Evolutionary conservation across 768 basidiomycete species (phyloP), one percentile per base, ranked within the genome.

Genomic region (Exidia glandulosa): DNA sequence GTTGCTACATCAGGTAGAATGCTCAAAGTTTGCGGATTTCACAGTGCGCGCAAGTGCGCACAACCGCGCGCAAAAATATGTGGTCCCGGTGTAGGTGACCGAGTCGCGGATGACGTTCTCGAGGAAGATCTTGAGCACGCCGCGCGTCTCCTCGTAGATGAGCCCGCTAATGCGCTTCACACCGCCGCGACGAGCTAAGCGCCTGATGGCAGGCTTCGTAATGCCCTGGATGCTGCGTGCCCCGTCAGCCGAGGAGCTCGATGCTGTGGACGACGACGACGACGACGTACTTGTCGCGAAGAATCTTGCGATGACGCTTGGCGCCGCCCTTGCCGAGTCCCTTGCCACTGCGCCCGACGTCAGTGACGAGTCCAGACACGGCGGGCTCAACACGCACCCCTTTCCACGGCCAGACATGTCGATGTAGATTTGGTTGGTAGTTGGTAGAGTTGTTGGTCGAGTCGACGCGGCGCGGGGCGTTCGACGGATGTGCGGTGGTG

Each of bases 81-180:
- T n/a, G n/a, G n/a, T n/a, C n/a, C n/a, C n/a, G n/a, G n/a, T n/a
- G n/a, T n/a, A n/a, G n/a, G 77, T 79, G 64, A 78, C 77, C 32
- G 77, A 77, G 70, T 78, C 77, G 60, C 76, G 72, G 70, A 79
- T 78, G 61, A 87, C 86, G 64, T 88, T 90, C 76, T 92, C 89
- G 48, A 93, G 81, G 86, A 91, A 94, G 69, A 92, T 87, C 79
- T 94, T 95, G 65, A 95, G 81, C 31, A 94, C 92, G 81, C 91
- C 90, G 73, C 87, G 85, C 60, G 93, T 94, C 83, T 95, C 93
- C 71, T 94, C 92, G 75, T 95, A 94, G 77, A 94, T 93, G 63
- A 93, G 83, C 73, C 91, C 83, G 48, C 87, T 89, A 69, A 91
- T 90, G 90, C 90, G 86, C 82, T 96, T 94, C 69, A 95, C 93